These are phyloP conservation scores for Lactifluus hygrophoroides DNA, from an alignment of 768 basidiomycete genomes.

Conservation along the genomic window DNA sequence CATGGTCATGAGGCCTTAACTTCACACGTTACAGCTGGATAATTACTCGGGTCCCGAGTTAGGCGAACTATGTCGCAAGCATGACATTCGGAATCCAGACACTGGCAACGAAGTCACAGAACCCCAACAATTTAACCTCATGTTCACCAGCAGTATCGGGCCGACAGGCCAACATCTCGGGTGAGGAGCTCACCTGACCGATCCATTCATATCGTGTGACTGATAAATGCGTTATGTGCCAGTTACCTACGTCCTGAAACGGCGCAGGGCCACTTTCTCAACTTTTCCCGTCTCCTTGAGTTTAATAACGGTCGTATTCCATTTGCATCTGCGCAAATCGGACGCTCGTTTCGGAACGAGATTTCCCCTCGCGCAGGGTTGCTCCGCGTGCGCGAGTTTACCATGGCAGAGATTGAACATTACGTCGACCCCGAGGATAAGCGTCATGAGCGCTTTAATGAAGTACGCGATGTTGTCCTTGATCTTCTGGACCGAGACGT, in stretches of 20 bases:
- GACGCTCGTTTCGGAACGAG: slow-evolving; percentile 94
- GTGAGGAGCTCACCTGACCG: slow-evolving; percentile 34
- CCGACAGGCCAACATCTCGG: slow-evolving; percentile 96
- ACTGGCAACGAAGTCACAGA: slow-evolving; percentile 89
- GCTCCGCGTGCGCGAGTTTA: slow-evolving; percentile 96
- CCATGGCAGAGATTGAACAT: slow-evolving; percentile 99
- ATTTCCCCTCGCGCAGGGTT: slow-evolving; percentile 96
- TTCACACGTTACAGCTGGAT: slow-evolving; percentile 67
- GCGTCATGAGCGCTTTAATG: slow-evolving; percentile 71
- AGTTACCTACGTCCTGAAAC: slow-evolving; percentile 97
- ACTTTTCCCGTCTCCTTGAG: slow-evolving; percentile 92
- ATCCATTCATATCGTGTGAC: background rate
- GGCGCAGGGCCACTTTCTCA: slow-evolving; percentile 97
- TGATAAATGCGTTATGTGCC: background rate
- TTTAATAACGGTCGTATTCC: slow-evolving; percentile 97
- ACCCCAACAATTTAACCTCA: slow-evolving; percentile 95
- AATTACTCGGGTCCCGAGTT: slow-evolving; percentile 88
- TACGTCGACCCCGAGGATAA: slow-evolving; percentile 95
- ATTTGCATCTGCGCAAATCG: slow-evolving; percentile 96
- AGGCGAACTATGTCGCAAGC: slow-evolving; percentile 73
- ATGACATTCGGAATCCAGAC: slow-evolving; percentile 81
- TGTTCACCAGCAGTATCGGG: slow-evolving; percentile 97
- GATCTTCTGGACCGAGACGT: slow-evolving; percentile 73
- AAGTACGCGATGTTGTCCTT: slow-evolving; percentile 68
- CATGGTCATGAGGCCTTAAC: slow-evolving; percentile 11